Percentiles rank a stretch among this genome's conserved stretches.
These are phyloP conservation scores for Pestalotiopsis sp. DNA, from an alignment of 2,329 filamentous ascomycete species.

Conservation along the genomic window DNA sequence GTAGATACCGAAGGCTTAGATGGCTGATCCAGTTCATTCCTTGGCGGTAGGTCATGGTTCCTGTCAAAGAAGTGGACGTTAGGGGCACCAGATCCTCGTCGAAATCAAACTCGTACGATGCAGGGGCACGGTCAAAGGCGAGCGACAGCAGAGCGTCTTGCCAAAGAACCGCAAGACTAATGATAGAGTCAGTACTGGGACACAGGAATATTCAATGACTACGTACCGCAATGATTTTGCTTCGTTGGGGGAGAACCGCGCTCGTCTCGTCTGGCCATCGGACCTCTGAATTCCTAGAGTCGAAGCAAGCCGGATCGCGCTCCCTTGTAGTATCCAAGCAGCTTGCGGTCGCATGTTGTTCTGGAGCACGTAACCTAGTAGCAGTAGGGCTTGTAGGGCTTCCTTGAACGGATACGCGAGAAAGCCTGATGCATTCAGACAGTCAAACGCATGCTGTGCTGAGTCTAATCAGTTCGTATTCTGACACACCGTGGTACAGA, in stretches of 20 bases:
- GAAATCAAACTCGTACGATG: neutral
- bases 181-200: neutral
- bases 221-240: neutral
- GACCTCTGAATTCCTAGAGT: neutral
- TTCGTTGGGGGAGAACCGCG: neutral
- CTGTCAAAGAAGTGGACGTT: neutral
- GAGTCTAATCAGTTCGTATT: too few relatives aligned
- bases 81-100: neutral
- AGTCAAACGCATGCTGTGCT: neutral
- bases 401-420: conserved; percentile 1
- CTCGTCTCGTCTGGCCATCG: neutral
- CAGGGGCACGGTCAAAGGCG: neutral
- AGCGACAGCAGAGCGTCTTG: neutral
- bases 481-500: rapidly evolving
- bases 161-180: neutral
- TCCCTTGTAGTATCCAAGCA: conserved; percentile 1
- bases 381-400: neutral
- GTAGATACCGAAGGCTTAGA: neutral
- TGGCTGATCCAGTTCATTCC: conserved; percentile 2
- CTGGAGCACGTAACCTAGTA: neutral
- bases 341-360: conserved; percentile 1
- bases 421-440: neutral
- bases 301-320: neutral
- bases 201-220: too few relatives aligned
- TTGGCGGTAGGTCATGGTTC: neutral